A percentile compares a stretch with the other conserved stretches of the same genome.
Conservation (phyloP, 257 asterid genomes). For the Solanum etuberosum region DNA sequence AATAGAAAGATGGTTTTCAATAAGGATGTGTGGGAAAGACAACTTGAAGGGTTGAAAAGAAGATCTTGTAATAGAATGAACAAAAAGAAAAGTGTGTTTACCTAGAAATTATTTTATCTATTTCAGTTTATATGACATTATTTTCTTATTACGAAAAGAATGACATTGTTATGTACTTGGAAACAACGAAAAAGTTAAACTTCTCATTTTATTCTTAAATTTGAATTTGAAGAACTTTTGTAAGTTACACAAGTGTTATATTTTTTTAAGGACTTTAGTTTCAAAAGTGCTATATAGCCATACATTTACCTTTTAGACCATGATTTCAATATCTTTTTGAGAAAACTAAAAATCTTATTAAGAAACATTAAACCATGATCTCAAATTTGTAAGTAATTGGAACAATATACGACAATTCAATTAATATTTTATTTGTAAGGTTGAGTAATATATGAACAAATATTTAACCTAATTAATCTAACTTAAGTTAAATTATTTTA, state of each 20-base stretch:
- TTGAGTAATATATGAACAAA: background rate
- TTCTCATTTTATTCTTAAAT: background rate
- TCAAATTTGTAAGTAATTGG: background rate
- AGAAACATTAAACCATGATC: background rate
- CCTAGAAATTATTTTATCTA: background rate
- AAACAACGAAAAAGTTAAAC: background rate
- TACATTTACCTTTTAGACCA: background rate
- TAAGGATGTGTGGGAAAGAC: conserved; percentile 43
- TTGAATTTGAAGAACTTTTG: too few species aligned
- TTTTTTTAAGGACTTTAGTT: background rate
- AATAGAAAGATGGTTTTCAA: background rate
- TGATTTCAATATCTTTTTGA: background rate
- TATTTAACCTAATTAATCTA: background rate
- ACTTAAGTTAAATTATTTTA: background rate
- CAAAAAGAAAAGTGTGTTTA: background rate
- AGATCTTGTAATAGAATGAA: conserved; percentile 19
- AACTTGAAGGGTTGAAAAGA: conserved; percentile 25
- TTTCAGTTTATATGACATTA: background rate
- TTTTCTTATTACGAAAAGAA: background rate
- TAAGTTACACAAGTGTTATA: background rate
- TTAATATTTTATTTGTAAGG: background rate
- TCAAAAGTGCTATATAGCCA: background rate
- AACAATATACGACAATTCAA: background rate
- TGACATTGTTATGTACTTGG: background rate
- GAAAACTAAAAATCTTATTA: background rate